Evolutionary conservation across 2,329 filamentous ascomycete species (phyloP), one percentile per base, ranked within the genome.

Genomic region (Geosmithia morbida): DNA sequence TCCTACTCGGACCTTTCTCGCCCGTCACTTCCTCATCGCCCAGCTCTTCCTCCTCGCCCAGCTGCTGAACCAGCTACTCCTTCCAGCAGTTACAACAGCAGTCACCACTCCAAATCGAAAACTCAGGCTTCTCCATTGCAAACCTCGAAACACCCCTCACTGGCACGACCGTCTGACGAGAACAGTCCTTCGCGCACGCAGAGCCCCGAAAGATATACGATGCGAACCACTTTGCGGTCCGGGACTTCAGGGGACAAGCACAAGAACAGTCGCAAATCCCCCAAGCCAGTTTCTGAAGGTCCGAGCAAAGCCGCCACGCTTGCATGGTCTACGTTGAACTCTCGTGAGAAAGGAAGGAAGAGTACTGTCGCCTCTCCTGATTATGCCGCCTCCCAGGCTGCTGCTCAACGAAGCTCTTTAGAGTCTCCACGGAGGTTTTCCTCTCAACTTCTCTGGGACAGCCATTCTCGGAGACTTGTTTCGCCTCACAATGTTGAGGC

Each of bases 1-100:
- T 81, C 74, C 50, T 94, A 94, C 59, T 75, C 80, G 4, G 83
- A 94, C 54, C 70, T 94, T n/a, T 83, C 85, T n/a, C 79, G 81
- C 48, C 84, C 84, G 13, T 57, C 66, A 13, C 65, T 79, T 10
- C 71, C 79, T 13, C 66, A 73, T 45, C 71, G 85, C 20, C 75
- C 78, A 22, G 69, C 73, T 1, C 60, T 75, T 41, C 72, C 76
- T n/a, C 65, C 61, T 47, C 73, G 68, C 61, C 69, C 67, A 57
- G 75, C 71, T 46, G 75, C 72, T 0, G 74, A 77, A 41, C 62
- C 63, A 18, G 17, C 52, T 26, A 47, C 44, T 13, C 26, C 46
- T 7, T 48, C n/a, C 8, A 44, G 42, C 44, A 37, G 16, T 14
- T 11, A 16, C 26, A 45, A 22, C 43, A 30, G 44, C 30, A 14